Evolutionary conservation across 805 yeast genomes (phyloP).

Genomic region (Nakazawaea populi): DNA sequence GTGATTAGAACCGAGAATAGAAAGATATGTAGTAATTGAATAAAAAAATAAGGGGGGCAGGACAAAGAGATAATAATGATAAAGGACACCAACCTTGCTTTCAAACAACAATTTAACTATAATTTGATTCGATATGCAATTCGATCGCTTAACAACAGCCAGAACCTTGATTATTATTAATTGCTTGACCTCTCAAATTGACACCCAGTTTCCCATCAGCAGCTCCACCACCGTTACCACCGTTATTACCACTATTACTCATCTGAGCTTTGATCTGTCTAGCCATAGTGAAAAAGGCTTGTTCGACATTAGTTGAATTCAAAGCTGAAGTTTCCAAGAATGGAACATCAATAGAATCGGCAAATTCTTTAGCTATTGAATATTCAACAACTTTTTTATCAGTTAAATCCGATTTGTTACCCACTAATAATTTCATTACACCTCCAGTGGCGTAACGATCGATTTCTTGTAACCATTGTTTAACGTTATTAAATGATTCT

Average conservation of each 20-base stretch:
- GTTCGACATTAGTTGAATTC: conserved; percentile 94
- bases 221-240: conserved; percentile 35
- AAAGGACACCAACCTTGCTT: no score
- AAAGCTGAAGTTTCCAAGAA: conserved; percentile 95
- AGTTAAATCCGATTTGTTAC: conserved; percentile 91
- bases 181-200: conserved; percentile 66
- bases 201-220: conserved; percentile 52
- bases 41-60: no score
- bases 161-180: conserved; percentile 32
- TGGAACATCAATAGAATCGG: conserved; percentile 90
- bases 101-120: no score
- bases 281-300: conserved; percentile 98
- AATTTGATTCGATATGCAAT: no score
- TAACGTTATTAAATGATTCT: conserved; percentile 91
- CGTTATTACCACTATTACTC: conserved; percentile 43
- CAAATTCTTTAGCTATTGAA: conserved; percentile 95
- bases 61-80: no score
- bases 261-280: conserved; percentile 96
- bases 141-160: conserved; percentile 38
- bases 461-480: conserved; percentile 98
- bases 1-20: no score
- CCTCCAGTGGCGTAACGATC: conserved; percentile 98
- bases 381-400: conserved; percentile 95
- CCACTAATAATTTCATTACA: conserved; percentile 91
- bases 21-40: no score